Evolutionary conservation across 1,284 basidiomycete species (phyloP), one percentile per base, ranked within the genome.

Genomic region (Peniophora sp.): DNA sequence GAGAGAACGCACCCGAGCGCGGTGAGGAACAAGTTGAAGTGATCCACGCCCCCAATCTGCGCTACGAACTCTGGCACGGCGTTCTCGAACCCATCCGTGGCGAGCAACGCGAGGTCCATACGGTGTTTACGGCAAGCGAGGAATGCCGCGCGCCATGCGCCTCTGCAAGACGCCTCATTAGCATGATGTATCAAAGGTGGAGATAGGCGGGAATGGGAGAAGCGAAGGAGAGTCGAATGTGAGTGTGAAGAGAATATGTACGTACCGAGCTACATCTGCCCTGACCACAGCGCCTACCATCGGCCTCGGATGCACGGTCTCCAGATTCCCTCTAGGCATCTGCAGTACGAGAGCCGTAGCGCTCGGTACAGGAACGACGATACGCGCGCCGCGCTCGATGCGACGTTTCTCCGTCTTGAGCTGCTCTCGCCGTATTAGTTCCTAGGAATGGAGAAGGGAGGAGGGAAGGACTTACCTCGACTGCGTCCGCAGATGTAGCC

Each of bases 321-420:
- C 97, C 50, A 99, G 65, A 66, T 99, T 99, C 0, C 97, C 97
- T 58, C 97, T 73, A 0, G 96, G 97, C 94, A 99, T 99, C 70
- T 99, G 97, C 12, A 99, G 70, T 1, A 99, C 89, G 16, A 97
- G 68, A 56, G 78, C 85, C 91, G 97, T 98, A 8, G 81, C 72
- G 55, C 85, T 92, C 2, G 92, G 87, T 0, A 95, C 85, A 11
- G 85, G 86, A 0, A 85, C 81, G 1, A 97, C 91, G 24, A 96
- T 92, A 52, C 85, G 71, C 1, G 90, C 86, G 0, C 94, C 94
- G 45, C 95, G 72, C 66, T 97, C 94, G 0, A 97, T 79, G 17
- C 89, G 75, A 41, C 94, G 76, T 16, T 74, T 78, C 59, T 89
- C 84, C 85, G 84, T 89, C 14, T 69, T 65, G 17, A 75, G 63